Base-by-base conservation (phyloP, 257 asterid genomes). In the Jacaranda copaia region DNA sequence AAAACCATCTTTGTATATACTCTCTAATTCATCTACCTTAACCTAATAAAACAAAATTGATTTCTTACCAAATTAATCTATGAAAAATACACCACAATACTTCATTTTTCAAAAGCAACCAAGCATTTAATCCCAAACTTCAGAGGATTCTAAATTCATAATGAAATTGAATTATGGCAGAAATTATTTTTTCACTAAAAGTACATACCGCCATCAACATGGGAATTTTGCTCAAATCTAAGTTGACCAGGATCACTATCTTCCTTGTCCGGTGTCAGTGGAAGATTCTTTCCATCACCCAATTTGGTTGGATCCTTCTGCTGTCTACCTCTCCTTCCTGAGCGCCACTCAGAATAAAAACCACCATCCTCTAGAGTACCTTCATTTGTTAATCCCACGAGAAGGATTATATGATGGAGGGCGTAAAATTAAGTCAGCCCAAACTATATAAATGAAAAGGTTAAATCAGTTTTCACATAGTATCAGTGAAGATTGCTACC, bases 271-370 rank as follows among this genome's bases (percentile, higher is more conserved):
- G 83, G 62, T 16, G 84, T 61, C 64, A 60, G 13, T 20, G 84
- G 77, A 49, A 51, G 85, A 74, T 61, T 35, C 63, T 86, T 86
- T 73, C 86, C 94, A 66, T 88, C 92, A 65, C 49, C 61, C 70
- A 69, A 62, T 79, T 78, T 87, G 56, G 88, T 73, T 8, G 79
- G 80, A 84, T 85, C 88, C 73, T 82, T 91, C 49, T 84, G 87
- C 68, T 89, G 85, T 78, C 93, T 89, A 51, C 87, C 83, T 84
- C 91, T 89, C 87, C 93, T 88, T 74, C 98, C 93, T 68, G 92
- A 46, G 51, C 87, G 88, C 52, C 86, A 85, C 38, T 84, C 93
- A 70, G 90, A 75, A 67, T 79, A 80, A 53, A 83, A 77, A 45
- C 81, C 82, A 67, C 77, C 84, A 61, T 85, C 89, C 60, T 82